Evolutionary conservation across 768 basidiomycete species (phyloP).

Genomic region (Glaciozyma martinii): DNA sequence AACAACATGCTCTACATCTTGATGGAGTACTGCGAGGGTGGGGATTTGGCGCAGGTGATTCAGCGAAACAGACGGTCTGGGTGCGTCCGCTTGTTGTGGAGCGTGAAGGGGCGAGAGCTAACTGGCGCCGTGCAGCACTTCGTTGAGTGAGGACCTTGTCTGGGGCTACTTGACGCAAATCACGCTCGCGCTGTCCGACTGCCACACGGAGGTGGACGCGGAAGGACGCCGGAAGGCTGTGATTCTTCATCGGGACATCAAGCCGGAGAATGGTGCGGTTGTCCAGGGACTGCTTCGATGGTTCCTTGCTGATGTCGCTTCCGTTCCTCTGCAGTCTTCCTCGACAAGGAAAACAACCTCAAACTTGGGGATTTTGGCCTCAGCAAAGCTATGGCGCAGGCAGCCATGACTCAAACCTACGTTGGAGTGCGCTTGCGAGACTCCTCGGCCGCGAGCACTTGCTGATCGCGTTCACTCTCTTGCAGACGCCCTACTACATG

Average conservation of each 20-base stretch:
- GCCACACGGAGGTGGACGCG: conserved; percentile 48
- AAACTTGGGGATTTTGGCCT: conserved; percentile 97
- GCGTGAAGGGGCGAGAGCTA: neutral
- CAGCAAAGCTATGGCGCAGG: conserved; percentile 78
- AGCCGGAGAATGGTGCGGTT: conserved; percentile 85
- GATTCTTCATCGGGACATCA: conserved; percentile 87
- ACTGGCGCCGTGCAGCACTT: conserved; percentile 2
- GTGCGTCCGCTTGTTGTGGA: conserved; percentile 1
- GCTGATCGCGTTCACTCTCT: neutral
- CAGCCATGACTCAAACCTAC: conserved; percentile 89
- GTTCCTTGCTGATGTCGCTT: neutral
- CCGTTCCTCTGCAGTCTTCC: conserved; percentile 56
- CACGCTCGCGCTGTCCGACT: conserved; percentile 76
- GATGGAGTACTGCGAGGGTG: conserved; percentile 98
- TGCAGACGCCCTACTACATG: conserved; percentile 99
- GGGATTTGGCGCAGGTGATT: conserved; percentile 82
- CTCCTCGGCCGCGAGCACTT: too few species aligned
- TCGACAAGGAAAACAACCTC: conserved; percentile 71
- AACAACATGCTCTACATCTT: conserved; percentile 88
- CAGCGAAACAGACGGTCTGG: conserved; percentile 44
- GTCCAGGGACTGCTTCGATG: neutral
- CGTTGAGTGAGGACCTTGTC: conserved; percentile 72
- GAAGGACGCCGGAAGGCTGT: conserved; percentile 30
- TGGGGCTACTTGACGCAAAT: conserved; percentile 97
- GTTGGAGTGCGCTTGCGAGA: conserved; percentile 62